phyloP scores from a whole-genome alignment of 2,329 filamentous ascomycete species.

The Arthrobotrys conoides region DNA sequence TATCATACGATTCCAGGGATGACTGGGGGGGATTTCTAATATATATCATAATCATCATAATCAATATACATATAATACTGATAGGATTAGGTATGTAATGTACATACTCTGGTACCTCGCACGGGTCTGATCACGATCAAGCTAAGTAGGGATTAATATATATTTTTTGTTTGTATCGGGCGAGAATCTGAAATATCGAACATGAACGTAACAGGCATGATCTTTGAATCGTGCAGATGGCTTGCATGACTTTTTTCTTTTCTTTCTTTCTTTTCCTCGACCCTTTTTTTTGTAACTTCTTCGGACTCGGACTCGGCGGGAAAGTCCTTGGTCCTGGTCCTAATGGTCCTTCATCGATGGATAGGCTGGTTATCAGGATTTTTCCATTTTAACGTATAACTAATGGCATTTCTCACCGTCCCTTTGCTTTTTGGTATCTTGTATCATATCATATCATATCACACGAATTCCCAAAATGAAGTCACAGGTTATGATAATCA shows the following conservation, averaged over 20 bases:
- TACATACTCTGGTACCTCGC: no score
- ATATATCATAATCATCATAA: background rate
- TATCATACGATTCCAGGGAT: constrained; percentile 29
- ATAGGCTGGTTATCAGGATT: constrained; percentile 3
- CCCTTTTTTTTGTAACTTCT: background rate
- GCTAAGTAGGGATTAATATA: no score
- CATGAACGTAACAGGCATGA: constrained; percentile 48
- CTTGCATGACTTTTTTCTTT: constrained; percentile 29
- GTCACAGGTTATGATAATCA: background rate
- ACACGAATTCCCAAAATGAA: constrained; percentile 7
- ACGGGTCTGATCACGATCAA: no score
- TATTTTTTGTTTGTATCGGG: background rate
- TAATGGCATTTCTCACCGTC: background rate
- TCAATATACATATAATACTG: background rate
- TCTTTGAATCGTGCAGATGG: constrained; percentile 58
- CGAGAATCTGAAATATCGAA: constrained; percentile 23
- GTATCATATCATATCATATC: no score
- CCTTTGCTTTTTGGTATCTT: background rate
- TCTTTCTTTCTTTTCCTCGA: background rate
- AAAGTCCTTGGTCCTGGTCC: no score
- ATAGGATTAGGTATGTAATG: constrained; percentile 18
- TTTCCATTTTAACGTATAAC: background rate
- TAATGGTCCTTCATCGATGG: background rate
- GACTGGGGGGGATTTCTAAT: background rate
- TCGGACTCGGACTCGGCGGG: background rate